phyloP scores from a whole-genome alignment of 257 asterid genomes.

The Prunella vulgaris region DNA sequence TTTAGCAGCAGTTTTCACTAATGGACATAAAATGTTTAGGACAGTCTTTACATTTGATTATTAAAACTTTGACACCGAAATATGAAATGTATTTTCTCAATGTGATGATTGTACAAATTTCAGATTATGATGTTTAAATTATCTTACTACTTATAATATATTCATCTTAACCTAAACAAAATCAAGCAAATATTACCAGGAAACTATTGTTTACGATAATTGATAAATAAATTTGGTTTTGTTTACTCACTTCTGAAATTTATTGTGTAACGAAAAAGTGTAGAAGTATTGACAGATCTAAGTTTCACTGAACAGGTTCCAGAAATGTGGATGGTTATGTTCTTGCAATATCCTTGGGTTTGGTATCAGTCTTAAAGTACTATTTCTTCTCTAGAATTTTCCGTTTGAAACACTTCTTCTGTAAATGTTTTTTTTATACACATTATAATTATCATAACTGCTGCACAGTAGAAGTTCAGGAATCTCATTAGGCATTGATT shows the following conservation, averaged over 20 bases:
- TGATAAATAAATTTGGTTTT: not conserved
- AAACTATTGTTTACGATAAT: not conserved
- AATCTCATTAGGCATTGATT: not conserved
- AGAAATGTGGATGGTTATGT: slow-evolving; percentile 63
- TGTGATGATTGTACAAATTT: not conserved
- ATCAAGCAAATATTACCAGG: not conserved
- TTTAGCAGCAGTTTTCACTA: not conserved
- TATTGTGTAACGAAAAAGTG: not conserved
- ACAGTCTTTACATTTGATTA: not conserved
- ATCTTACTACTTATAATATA: not conserved
- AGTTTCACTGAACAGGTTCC: slow-evolving; percentile 52
- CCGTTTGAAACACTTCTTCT: not conserved
- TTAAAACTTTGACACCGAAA: not conserved
- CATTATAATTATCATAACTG: not conserved
- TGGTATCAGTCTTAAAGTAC: slow-evolving; percentile 81
- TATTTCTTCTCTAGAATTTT: slow-evolving; percentile 21
- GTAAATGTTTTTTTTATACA: not conserved
- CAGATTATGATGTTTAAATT: not conserved
- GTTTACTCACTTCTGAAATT: not conserved
- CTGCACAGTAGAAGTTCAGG: not conserved
- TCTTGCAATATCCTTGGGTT: slow-evolving; percentile 87
- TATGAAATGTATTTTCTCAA: not conserved
- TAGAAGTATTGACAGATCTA: slow-evolving; percentile 6
- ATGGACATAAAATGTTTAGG: not conserved
- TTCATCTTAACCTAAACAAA: not conserved